Base-by-base conservation (phyloP, 441 rosid species). In the Populus tomentosa region DNA sequence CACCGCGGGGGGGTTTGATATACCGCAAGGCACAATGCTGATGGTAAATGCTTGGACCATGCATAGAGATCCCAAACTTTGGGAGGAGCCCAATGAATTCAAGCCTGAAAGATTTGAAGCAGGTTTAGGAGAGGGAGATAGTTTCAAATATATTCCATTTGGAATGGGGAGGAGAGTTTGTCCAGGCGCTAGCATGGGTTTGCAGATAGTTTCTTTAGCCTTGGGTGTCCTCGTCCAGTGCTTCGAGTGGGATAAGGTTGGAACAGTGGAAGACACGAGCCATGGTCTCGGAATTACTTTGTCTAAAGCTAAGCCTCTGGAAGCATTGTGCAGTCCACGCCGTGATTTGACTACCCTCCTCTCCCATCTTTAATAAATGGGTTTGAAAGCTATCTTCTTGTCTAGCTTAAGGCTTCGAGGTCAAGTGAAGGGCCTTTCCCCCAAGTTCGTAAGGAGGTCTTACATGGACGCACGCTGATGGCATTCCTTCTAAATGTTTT, bases 161-260 rank as follows among this genome's bases (percentile, higher is more conserved):
- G 90, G 94, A 23, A 72, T 64, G 24, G 91, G 94, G 72, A 86
- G 91, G 86, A 84, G 96, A 35, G 87, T 87, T 42, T 89, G 96
- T 75, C 94, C 92, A 1, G 92, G 88, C 16, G 86, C 88, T 65
- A 81, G 30, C 10, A 63, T 90, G 85, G 92, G 78, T 16, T 69
- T 76, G 67, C 77, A 86, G 42, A 71, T 79, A 35, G 77, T 88
- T 30, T 80, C 85, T 6, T 61, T 91, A 78, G 87, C 82, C 69
- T 71, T 90, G 10, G 92, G 89, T 28, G 83, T 85, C 1, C 73
- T 91, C 73, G 69, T 87, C 70, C 92, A 90, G 69, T 86, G 91
- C 67, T 91, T 91, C 59, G 87, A 89, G 69, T 89, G 90, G 93
- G 80, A 81, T 21, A 79, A 61, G 65, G 35, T 72, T 32, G 82